Base-by-base conservation (phyloP, 2,329 filamentous ascomycete species). In the Hymenoscyphus fraxineus region DNA sequence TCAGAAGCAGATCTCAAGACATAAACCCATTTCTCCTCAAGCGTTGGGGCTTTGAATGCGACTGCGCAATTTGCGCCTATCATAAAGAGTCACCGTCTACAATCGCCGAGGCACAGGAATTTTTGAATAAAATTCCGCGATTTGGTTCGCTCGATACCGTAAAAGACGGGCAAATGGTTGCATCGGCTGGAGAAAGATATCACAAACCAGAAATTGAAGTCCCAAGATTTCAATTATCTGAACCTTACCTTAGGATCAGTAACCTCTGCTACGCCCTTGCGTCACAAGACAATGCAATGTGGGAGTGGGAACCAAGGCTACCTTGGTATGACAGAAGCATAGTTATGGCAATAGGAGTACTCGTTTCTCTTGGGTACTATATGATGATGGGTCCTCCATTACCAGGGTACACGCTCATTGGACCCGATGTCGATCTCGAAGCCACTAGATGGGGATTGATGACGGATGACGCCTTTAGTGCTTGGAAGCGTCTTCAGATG, bases 11-110 rank as follows among this genome's bases (percentile, higher is more conserved):
- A 12, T 9, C 44, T 12, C 19, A 6, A 22, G 9, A 9, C 7
- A 51, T 51, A 10, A 51, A 22, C 1, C 19, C 9, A 3, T 51
- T 19, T 27, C 19, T 19, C 12, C 19, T 54, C 12, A 15, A 39
- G 13, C 19, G 16, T 10, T 54, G 59, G 59, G 40, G 40, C 1
- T 60, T 60, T 19, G 27, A 60, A 60, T 60, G 41, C 9, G 31
- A 54, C 9, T 54, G 59, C 41, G 41, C 27, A 16, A 60, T 60
- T 5, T 60, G 41, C n/a, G 9, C 12, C 12, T 22, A 60, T 10
- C 7, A 22, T 10, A 16, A 54, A 7, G 44, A 16, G 5, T 35
- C 59, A 38, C n/a, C 19, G n/a, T 22, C 44, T 6, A 51, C 44
- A 22, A 22, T 9, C 44, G 12, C 22, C 44, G 44, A 51, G 6